Evolutionary conservation across 225 moss, liverwort and hornwort genomes (phyloP).

Genomic region (Antitrichia curtipendula): DNA sequence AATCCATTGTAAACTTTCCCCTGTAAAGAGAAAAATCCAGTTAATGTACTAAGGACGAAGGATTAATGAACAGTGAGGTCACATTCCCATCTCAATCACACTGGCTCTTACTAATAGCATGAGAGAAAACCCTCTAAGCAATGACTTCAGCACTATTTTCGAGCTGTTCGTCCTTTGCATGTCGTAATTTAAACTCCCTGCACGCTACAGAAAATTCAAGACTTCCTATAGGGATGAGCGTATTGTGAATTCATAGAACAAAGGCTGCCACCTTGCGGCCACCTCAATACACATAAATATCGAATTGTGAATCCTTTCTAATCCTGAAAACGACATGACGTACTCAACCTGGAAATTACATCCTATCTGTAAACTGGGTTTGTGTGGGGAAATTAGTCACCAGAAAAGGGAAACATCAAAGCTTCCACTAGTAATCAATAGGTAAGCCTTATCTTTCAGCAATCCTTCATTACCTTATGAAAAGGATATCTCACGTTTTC

Average conservation of each 20-base stretch:
- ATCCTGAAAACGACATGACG: background rate
- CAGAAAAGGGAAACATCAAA: background rate
- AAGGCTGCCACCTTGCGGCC: background rate
- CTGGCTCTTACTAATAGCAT: background rate
- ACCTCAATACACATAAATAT: background rate
- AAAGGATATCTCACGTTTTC: background rate
- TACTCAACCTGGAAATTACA: background rate
- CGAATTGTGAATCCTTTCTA: background rate
- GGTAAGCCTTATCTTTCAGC: background rate
- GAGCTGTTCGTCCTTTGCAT: background rate
- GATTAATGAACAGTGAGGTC: background rate
- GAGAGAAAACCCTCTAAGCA: background rate
- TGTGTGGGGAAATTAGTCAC: background rate
- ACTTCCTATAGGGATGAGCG: background rate
- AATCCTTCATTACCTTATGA: background rate
- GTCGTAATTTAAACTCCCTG: background rate
- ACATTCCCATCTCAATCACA: background rate
- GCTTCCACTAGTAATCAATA: background rate
- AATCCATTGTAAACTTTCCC: conserved; percentile 84
- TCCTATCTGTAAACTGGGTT: background rate
- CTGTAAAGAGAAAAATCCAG: conserved; percentile 23
- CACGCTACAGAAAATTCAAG: background rate
- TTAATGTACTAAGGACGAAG: background rate
- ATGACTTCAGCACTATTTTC: background rate
- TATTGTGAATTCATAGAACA: background rate